Percentiles rank a stretch among this genome's conserved stretches.
These are phyloP conservation scores for Ophiostoma montium DNA, from an alignment of 2,329 filamentous ascomycete genomes.

Conservation along the genomic window DNA sequence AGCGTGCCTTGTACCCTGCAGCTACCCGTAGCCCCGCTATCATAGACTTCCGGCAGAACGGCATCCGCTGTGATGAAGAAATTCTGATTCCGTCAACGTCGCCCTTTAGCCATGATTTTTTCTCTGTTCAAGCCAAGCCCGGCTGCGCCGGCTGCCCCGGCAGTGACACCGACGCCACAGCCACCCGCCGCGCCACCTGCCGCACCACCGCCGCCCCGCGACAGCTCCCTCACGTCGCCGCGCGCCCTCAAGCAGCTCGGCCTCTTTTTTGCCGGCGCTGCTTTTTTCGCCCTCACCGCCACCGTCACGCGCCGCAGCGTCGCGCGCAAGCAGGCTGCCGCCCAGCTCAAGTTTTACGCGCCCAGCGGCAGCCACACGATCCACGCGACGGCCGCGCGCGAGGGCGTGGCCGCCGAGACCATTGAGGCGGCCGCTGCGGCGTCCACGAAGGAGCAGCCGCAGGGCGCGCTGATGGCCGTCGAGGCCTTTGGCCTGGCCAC, in stretches of 20 bases:
- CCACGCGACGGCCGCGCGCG: conserved; percentile 4
- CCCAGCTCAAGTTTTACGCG: conserved; percentile 58
- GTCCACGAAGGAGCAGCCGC: conserved; percentile 28
- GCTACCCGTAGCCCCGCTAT: no score
- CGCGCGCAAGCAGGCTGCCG: conserved; percentile 42
- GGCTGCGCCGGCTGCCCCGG: not conserved
- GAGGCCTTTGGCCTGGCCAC: conserved; percentile 80
- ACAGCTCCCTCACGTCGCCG: conserved; percentile 20
- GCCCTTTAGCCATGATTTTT: not conserved
- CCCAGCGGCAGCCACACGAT: conserved; percentile 28
- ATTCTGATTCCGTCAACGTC: not conserved
- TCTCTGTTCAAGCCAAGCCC: conserved; percentile 2
- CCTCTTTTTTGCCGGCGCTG: conserved; percentile 59
- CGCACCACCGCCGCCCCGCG: no score
- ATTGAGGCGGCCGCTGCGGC: not conserved
- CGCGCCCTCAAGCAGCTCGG: conserved; percentile 48
- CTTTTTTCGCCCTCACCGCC: conserved; percentile 60
- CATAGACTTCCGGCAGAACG: no score
- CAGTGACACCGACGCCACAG: not conserved
- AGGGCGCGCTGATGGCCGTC: conserved; percentile 57
- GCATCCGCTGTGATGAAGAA: no score
- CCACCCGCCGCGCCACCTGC: not conserved
- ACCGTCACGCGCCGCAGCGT: conserved; percentile 60
- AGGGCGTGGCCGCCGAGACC: conserved; percentile 12
- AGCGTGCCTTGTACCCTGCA: no score